Percentiles rank a stretch among this genome's conserved stretches.
Conservation (phyloP, 768 basidiomycete species). For the Suillus tomentosus region DNA sequence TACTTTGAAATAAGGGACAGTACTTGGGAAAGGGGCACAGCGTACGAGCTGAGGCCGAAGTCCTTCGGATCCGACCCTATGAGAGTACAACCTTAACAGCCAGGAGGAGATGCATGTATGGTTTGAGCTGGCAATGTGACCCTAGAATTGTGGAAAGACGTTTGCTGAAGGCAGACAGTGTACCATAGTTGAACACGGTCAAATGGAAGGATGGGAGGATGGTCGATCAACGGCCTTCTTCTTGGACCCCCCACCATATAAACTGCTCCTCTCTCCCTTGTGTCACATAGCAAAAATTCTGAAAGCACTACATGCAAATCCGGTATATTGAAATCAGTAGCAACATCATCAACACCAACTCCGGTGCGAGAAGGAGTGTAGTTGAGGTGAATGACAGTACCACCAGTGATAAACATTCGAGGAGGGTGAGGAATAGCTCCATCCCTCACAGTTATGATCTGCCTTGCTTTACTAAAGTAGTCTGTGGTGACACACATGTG, state of each 20-base stretch:
- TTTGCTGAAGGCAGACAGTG: too few relatives aligned
- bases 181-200: not conserved
- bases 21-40: too few relatives aligned
- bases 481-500: not conserved
- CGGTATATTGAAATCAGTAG: not conserved
- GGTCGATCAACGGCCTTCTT: not conserved
- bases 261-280: not conserved
- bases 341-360: not conserved
- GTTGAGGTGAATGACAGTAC: not conserved
- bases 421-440: not conserved
- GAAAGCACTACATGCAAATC: not conserved
- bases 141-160: too few relatives aligned
- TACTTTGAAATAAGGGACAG: too few relatives aligned
- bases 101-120: too few relatives aligned
- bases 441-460: rapidly evolving
- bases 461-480: not conserved
- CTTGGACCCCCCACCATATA: not conserved
- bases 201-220: conserved; percentile 1
- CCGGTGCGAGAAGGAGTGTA: not conserved
- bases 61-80: too few relatives aligned
- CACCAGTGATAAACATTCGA: not conserved
- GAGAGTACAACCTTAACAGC: too few relatives aligned
- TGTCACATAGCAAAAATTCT: not conserved
- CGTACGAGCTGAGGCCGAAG: too few relatives aligned
- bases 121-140: too few relatives aligned